Evolutionary conservation across 805 yeast species (phyloP), one percentile per base, ranked within the genome.

Genomic region (Cyberlindnera suaveolens): DNA sequence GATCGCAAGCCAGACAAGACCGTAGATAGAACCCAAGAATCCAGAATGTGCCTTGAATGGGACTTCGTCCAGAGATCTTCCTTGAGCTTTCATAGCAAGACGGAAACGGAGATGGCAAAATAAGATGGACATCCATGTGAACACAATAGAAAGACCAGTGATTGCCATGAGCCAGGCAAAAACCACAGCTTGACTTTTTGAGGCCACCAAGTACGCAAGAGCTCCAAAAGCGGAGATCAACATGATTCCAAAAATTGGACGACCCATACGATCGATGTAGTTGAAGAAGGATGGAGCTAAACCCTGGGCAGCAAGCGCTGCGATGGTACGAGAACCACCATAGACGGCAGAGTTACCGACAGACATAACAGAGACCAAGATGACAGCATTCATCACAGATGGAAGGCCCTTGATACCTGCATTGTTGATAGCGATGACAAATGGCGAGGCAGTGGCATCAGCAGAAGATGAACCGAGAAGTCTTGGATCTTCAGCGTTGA

Each of bases 291-390:
- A 41, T 40, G 78, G 79, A 15, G 77, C 77, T 48, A 67, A 61
- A 18, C 72, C 72, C 27, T 68, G 66, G 19, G 68, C 64, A 9
- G 77, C 67, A 38, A 74, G 62, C 1, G 77, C 67, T 29, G 72
- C 71, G 40, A 74, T 56, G 23, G 77, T 72, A 63, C 81, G 67
- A 6, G 80, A 74, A 26, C 77, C 68, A 9, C 78, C 82, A 55
- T 70, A 77, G n/a, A 75, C 77, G 0, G 79, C 74, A 5, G 80
- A 71, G 39, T 76, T 75, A 18, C 80, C 81, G 33, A 68, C 71
- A 17, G 71, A 66, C 43, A 68, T 52, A 26, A 69, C 67, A 5
- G 74, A 64, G 34, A 67, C 50, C 38, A 69, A 50, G 37, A 69
- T 68, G 8, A 68, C 71, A 29, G 58, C 61, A 41, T 68, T 68